Evolutionary conservation across 495 filamentous ascomycete genomes (phyloP), one percentile per base, ranked within the genome.

Genomic region (Trichoderma orchidacearum): DNA sequence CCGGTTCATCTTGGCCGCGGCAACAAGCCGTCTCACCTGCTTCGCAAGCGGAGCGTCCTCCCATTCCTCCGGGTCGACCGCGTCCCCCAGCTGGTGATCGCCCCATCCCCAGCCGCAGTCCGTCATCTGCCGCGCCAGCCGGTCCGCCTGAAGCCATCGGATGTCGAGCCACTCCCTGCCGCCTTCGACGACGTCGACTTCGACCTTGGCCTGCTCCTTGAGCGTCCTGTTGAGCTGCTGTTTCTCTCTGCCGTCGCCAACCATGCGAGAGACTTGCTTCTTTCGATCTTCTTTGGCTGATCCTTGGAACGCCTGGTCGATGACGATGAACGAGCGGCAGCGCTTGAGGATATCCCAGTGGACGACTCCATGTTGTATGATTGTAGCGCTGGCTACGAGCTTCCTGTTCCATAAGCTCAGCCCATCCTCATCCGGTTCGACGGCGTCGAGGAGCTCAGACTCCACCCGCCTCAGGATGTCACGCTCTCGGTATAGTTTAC

Each of bases 21-120:
- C 78, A 34, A 70, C 64, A 45, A 86, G 70, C 59, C 79, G 74
- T 32, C 9, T 48, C 12, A 72, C 64, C 0, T 78, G 82, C 56
- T 78, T 69, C 57, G 79, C 80, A 54, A 86, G 67, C n/a, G 86
- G 65, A 38, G 76, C 75, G 56, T 75, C 58, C 59, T 79, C 74
- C 56, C 79, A 74, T 17, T 74, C 70, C 28, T 78, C 74, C 9
- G 51, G 28, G 28, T 53, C 51, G 27, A 53, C 51, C 13, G 15
- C n/a, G 15, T 53, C 51, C 11, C 28, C 51, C 15, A 30, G 15
- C 9, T 31, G 15, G 8, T 53, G 27, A 28, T 53, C 51, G 27
- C 51, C 51, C 51, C 51, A 53, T 30, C 15, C 28, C 51, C 51
- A 53, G 51, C 51, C 51, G 28, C 28, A 30, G 15, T 53, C 51